Percentiles rank a stretch among this genome's conserved stretches.
phyloP scores from a whole-genome alignment of 495 filamentous ascomycete species.

The Immersiella caudata region DNA sequence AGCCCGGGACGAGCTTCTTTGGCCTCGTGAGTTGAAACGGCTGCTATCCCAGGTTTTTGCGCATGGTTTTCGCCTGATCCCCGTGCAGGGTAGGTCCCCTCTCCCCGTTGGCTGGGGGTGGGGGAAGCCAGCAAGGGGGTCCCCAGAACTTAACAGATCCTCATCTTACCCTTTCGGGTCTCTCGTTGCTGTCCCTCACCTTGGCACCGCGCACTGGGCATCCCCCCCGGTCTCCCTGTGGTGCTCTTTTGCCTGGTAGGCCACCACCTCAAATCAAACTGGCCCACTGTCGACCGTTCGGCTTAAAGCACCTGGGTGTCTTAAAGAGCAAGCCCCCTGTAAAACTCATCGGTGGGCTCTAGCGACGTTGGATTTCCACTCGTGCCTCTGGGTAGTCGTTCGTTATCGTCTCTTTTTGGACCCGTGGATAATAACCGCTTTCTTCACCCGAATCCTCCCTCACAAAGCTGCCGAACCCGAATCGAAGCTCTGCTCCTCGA shows the following conservation, averaged over 20 bases:
- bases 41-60: constrained; percentile 7
- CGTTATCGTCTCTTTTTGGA: neutral
- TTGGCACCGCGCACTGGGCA: constrained; percentile 15
- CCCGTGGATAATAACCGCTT: constrained; percentile 23
- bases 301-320: constrained; percentile 21
- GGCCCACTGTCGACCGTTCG: constrained; percentile 21
- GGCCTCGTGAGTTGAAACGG: neutral
- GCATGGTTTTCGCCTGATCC: constrained; percentile 21
- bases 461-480: constrained; percentile 4
- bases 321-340: constrained; percentile 16
- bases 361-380: constrained; percentile 11
- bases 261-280: constrained; percentile 23
- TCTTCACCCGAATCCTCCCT: constrained; percentile 19
- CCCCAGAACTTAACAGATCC: constrained; percentile 29
- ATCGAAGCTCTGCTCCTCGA: constrained; percentile 3
- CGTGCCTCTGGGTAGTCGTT: constrained; percentile 11
- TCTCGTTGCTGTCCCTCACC: constrained; percentile 1
- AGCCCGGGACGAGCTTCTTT: neutral
- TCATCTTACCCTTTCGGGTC: constrained; percentile 32
- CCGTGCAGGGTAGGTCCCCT: constrained; percentile 11
- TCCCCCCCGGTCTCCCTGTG: neutral
- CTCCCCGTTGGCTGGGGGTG: constrained; percentile 30
- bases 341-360: constrained; percentile 7
- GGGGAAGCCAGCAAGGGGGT: constrained; percentile 27
- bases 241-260: constrained; percentile 2